Conservation (phyloP, 2,329 filamentous ascomycete species). For the Septoria linicola region DNA sequence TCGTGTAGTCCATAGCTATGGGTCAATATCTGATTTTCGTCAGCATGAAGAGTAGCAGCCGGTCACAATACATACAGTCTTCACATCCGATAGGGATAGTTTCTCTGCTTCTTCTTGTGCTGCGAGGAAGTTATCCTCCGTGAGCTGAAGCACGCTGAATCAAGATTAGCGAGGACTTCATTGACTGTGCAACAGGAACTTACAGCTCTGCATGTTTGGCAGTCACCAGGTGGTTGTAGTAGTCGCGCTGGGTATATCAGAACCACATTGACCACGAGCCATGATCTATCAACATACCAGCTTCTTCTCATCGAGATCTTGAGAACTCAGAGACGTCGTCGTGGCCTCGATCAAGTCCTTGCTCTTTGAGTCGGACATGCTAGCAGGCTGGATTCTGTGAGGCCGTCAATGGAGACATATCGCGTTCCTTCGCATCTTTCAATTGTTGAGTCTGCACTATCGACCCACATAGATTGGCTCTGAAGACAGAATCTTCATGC, state of each 20-base stretch:
- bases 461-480: not conserved
- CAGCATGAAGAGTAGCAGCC: not conserved
- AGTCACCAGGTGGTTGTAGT: not conserved
- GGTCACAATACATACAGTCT: not conserved
- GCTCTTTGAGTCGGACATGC: not conserved
- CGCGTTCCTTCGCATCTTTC: not conserved
- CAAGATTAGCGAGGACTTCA: not conserved
- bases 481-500: not conserved
- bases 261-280: not conserved
- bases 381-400: not conserved
- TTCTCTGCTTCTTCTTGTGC: slow-evolving; percentile 7
- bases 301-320: not conserved
- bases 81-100: slow-evolving; percentile 1
- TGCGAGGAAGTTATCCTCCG: slow-evolving; percentile 4
- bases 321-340: not conserved
- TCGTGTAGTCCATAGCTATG: slow-evolving; percentile 15
- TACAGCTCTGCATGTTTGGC: slow-evolving; percentile 8
- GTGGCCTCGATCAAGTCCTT: slow-evolving; percentile 1
- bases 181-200: not conserved
- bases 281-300: not conserved
- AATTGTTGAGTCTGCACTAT: not conserved
- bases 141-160: not conserved
- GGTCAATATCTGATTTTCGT: not conserved
- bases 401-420: not conserved
- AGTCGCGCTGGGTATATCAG: not conserved